Evolutionary conservation across 257 asterid genomes (phyloP).

Genomic region (Coffea eugenioides): DNA sequence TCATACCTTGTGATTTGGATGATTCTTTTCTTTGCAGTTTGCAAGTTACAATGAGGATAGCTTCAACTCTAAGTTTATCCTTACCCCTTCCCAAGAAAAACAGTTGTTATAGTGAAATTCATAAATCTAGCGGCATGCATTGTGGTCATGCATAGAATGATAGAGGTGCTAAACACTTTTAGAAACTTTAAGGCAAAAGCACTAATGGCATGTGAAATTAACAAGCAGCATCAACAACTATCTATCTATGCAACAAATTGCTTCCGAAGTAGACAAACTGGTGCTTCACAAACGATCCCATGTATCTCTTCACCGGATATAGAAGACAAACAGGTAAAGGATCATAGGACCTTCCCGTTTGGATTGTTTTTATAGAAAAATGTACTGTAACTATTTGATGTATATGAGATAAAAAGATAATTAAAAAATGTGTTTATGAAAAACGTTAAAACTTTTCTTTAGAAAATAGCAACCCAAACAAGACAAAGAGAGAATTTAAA

Average conservation of each 20-base stretch:
- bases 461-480: too few species aligned
- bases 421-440: too few species aligned
- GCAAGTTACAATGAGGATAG: not conserved
- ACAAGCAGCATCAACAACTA: not conserved
- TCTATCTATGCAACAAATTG: not conserved
- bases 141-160: not conserved
- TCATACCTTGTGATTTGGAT: not conserved
- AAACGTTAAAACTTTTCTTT: too few species aligned
- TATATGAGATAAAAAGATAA: too few species aligned
- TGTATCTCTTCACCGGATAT: not conserved
- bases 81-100: not conserved
- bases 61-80: slow-evolving; percentile 7
- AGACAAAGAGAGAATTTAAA: too few species aligned
- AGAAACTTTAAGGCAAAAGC: not conserved
- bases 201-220: not conserved
- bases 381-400: too few species aligned
- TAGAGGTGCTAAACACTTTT: not conserved
- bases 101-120: not conserved
- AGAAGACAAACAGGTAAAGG: not conserved
- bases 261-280: not conserved
- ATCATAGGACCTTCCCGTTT: too few species aligned
- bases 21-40: slow-evolving; percentile 15
- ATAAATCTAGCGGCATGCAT: not conserved
- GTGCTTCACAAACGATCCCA: not conserved
- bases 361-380: too few species aligned